These are phyloP conservation scores for Pleurotus platypus DNA, from an alignment of 768 basidiomycete species.

Conservation along the genomic window DNA sequence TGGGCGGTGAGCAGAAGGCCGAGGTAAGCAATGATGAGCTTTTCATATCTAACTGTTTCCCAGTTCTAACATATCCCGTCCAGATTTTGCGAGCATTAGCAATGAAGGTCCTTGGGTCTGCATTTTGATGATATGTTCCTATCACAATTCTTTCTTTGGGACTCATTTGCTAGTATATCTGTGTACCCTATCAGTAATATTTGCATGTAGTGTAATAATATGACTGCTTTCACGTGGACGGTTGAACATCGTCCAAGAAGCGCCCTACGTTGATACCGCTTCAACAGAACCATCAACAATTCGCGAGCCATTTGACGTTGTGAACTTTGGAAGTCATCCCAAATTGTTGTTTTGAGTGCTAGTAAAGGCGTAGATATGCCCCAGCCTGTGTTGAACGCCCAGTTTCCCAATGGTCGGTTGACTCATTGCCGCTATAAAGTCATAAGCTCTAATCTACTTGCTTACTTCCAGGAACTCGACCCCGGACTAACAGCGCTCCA, in stretches of 20 bases:
- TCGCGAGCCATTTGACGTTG: background rate
- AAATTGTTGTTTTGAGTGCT: background rate
- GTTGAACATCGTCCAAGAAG: background rate
- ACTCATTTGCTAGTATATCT: too few relatives aligned
- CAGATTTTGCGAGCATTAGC: conserved; percentile 82
- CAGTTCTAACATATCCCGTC: background rate
- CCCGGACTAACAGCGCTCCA: background rate
- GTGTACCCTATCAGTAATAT: background rate
- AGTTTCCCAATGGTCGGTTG: background rate
- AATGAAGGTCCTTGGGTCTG: conserved; percentile 76
- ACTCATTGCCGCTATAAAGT: background rate
- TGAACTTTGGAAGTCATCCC: background rate
- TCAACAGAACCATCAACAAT: background rate
- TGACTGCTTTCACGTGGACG: background rate
- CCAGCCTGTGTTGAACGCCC: background rate
- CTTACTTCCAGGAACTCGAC: background rate
- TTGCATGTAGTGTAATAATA: background rate
- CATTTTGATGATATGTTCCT: conserved; percentile 23
- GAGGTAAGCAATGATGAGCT: conserved; percentile 50
- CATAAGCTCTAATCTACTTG: too few relatives aligned
- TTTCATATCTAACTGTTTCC: background rate
- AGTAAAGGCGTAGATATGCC: background rate
- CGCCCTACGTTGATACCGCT: background rate
- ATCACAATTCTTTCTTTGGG: too few relatives aligned
- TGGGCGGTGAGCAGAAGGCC: conserved; percentile 79